Conservation (phyloP, 768 basidiomycete species). For the Coprinopsis strossmayeri region DNA sequence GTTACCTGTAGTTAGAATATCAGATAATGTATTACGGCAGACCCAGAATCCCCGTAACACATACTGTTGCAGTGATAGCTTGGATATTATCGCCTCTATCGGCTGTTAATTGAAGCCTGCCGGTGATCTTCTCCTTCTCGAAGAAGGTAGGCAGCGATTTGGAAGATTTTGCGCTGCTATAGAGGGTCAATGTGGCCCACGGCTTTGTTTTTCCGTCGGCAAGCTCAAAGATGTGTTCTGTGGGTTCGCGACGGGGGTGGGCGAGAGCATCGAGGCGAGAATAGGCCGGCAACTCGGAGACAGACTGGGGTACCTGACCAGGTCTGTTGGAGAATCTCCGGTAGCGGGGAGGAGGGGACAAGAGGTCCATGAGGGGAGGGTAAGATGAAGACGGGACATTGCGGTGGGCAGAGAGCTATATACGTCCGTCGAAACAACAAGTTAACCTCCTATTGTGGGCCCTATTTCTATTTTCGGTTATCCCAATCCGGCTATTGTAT, state of each 20-base stretch:
- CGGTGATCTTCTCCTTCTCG: constrained; percentile 48
- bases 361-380: constrained; percentile 33
- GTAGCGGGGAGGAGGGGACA: constrained; percentile 40
- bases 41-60: too few relatives aligned
- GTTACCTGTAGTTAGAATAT: constrained; percentile 43
- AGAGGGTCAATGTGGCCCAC: constrained; percentile 39
- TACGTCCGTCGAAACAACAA: constrained; percentile 22
- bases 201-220: constrained; percentile 34
- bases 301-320: constrained; percentile 44
- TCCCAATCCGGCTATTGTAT: constrained; percentile 3
- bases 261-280: constrained; percentile 39
- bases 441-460: constrained; percentile 23
- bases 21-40: too few relatives aligned
- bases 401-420: too few relatives aligned
- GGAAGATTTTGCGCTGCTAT: constrained; percentile 46
- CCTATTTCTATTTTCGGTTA: background rate
- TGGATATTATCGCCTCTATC: constrained; percentile 49
- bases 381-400: constrained; percentile 1
- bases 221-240: constrained; percentile 40
- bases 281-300: constrained; percentile 41
- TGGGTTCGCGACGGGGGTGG: constrained; percentile 37
- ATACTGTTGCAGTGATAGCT: constrained; percentile 36
- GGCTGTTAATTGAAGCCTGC: constrained; percentile 37
- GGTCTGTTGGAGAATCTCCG: constrained; percentile 42
- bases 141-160: constrained; percentile 46